Evolutionary conservation across 208 protist species (phyloP).

Genomic region (Strigomonas galati): DNA sequence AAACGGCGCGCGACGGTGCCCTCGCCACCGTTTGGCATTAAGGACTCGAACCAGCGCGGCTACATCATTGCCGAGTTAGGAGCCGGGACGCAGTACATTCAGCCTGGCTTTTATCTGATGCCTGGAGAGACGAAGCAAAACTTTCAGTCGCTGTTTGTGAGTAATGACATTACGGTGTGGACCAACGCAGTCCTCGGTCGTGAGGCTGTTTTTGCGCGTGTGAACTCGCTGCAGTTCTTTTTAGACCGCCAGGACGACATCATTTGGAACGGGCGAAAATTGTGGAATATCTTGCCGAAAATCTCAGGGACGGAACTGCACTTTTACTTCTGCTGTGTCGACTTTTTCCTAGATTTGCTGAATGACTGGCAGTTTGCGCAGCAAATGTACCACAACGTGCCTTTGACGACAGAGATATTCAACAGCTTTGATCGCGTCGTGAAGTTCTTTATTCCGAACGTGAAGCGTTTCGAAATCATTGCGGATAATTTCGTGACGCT

Average conservation of each 20-base stretch:
- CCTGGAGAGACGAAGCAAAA: slow-evolving; percentile 61
- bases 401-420: slow-evolving; percentile 71
- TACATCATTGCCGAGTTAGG: slow-evolving; percentile 55
- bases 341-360: slow-evolving; percentile 82
- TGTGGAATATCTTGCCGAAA: slow-evolving; percentile 66
- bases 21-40: slow-evolving; percentile 83
- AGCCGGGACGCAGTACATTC: slow-evolving; percentile 76
- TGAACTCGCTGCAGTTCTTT: slow-evolving; percentile 69
- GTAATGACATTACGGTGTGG: slow-evolving; percentile 51
- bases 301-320: slow-evolving; percentile 55
- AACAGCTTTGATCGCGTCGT: slow-evolving; percentile 70
- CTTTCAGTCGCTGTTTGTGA: slow-evolving; percentile 61
- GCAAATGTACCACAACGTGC: slow-evolving; percentile 79
- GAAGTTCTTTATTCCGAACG: slow-evolving; percentile 74
- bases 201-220: slow-evolving; percentile 45
- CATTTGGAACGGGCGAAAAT: slow-evolving; percentile 72
- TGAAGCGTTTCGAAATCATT: slow-evolving; percentile 79
- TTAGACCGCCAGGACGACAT: slow-evolving; percentile 69
- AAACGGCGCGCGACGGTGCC: slow-evolving; percentile 66
- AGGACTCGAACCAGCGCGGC: slow-evolving; percentile 65
- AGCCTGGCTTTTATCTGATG: slow-evolving; percentile 64
- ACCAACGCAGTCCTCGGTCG: slow-evolving; percentile 69
- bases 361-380: slow-evolving; percentile 82
- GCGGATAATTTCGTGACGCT: slow-evolving; percentile 34
- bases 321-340: slow-evolving; percentile 76